A percentile compares a stretch with the other conserved stretches of the same genome.
Evolutionary conservation across 2,329 filamentous ascomycete species (phyloP).

Genomic region (Fusarium keratoplasticum): DNA sequence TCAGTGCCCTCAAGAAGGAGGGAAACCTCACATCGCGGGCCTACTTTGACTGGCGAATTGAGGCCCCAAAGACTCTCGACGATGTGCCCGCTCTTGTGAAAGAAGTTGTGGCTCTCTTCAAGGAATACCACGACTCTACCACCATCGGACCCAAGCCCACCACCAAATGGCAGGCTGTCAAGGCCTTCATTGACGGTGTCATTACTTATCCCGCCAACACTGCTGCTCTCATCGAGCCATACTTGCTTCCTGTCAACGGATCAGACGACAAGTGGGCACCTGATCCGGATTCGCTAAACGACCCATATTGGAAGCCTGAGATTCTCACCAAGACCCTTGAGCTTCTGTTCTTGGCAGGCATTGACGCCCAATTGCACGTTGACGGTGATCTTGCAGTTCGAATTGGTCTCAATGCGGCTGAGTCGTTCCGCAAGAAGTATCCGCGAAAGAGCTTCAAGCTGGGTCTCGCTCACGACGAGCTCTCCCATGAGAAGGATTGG

Average conservation of each 20-base stretch:
- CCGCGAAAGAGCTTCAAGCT: slow-evolving; percentile 35
- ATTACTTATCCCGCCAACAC: slow-evolving; percentile 46
- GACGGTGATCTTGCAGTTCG: slow-evolving; percentile 44
- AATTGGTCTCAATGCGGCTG: slow-evolving; percentile 38
- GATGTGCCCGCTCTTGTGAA: slow-evolving; percentile 26
- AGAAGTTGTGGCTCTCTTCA: slow-evolving; percentile 15
- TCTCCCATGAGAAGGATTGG: slow-evolving; percentile 40
- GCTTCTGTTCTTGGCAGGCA: slow-evolving; percentile 30
- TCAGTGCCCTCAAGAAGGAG: slow-evolving; percentile 36
- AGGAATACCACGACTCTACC: slow-evolving; percentile 21
- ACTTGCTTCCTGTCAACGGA: slow-evolving; percentile 35
- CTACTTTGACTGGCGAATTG: slow-evolving; percentile 44
- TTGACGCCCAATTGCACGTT: slow-evolving; percentile 41
- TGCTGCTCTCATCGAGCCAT: slow-evolving; percentile 43
- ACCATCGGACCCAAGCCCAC: slow-evolving; percentile 31
- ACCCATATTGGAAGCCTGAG: slow-evolving; percentile 41
- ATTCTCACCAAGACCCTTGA: slow-evolving; percentile 41
- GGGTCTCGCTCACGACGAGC: slow-evolving; percentile 42
- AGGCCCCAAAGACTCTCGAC: slow-evolving; percentile 31
- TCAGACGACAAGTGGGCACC: slow-evolving; percentile 36
- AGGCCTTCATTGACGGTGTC: slow-evolving; percentile 44
- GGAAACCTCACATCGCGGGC: slow-evolving; percentile 37
- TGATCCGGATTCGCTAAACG: slow-evolving; percentile 39
- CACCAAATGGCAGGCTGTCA: slow-evolving; percentile 45
- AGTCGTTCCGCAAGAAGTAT: slow-evolving; percentile 36